phyloP scores from a whole-genome alignment of 305 asterid genomes.

The Fraxinus ornus region DNA sequence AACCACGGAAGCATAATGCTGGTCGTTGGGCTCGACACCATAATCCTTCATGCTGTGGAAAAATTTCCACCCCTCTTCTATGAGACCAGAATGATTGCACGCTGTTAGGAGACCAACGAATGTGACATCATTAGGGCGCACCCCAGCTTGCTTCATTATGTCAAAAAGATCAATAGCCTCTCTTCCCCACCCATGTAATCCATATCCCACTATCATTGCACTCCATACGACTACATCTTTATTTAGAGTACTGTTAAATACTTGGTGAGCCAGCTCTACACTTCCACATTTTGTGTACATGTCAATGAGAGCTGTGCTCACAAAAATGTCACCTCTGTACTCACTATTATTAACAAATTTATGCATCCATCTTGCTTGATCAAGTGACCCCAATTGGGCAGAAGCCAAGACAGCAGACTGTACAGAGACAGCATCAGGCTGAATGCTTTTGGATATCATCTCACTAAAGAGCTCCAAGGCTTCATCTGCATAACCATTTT shows the following conservation, averaged over 20 bases:
- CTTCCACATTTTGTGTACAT: constrained; percentile 61
- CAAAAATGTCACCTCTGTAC: constrained; percentile 33
- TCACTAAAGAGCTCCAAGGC: constrained; percentile 47
- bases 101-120: constrained; percentile 51
- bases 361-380: constrained; percentile 54
- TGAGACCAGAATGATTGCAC: constrained; percentile 49
- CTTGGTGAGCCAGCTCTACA: constrained; percentile 40
- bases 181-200: constrained; percentile 43
- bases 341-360: constrained; percentile 29
- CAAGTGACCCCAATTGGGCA: constrained; percentile 59
- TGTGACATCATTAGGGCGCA: constrained; percentile 45
- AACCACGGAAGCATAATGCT: constrained; percentile 44
- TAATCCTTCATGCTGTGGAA: constrained; percentile 44
- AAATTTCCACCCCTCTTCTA: constrained; percentile 47
- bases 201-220: constrained; percentile 55
- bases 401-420: constrained; percentile 50
- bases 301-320: constrained; percentile 47
- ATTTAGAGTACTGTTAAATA: constrained; percentile 31
- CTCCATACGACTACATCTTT: constrained; percentile 51
- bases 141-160: constrained; percentile 34
- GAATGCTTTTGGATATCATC: constrained; percentile 40
- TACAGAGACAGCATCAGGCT: constrained; percentile 47
- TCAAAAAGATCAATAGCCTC: constrained; percentile 42
- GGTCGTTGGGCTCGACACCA: constrained; percentile 34
- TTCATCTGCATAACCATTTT: constrained; percentile 49